These are phyloP conservation scores for Artemisia argyi DNA, from an alignment of 129 eudicot species.

Conservation along the genomic window DNA sequence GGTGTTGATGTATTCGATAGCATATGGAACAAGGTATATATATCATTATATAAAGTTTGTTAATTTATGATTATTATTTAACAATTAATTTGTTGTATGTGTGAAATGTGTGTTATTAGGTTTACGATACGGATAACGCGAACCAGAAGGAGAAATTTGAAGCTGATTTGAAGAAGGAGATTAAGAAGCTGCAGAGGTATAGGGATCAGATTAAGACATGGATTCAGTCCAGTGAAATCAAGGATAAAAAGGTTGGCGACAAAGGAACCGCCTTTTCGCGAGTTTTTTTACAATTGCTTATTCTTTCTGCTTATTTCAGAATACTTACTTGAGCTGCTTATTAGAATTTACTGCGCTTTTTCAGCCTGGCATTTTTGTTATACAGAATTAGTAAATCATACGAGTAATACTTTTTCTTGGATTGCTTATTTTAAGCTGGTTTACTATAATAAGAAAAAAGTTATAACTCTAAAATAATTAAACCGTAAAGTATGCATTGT, in stretches of 20 bases:
- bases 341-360: no score
- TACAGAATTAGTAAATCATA: no score
- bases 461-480: no score
- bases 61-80: neutral
- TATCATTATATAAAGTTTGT: neutral
- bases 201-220: constrained; percentile 99
- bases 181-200: constrained; percentile 92
- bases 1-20: constrained; percentile 98
- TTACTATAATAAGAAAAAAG: no score
- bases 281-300: neutral
- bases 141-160: constrained; percentile 98
- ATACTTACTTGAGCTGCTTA: no score
- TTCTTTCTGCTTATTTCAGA: no score
- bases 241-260: constrained; percentile 83
- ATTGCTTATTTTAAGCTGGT: no score
- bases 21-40: constrained; percentile 92
- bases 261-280: neutral
- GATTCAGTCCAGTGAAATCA: constrained; percentile 98
- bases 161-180: constrained; percentile 99
- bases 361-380: no score
- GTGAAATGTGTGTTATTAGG: constrained; percentile 39
- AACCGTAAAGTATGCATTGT: no score
- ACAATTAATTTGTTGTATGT: neutral
- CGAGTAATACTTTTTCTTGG: no score
- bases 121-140: constrained; percentile 93